Base-by-base conservation (phyloP, 768 basidiomycete species). In the Suillus paluster region DNA sequence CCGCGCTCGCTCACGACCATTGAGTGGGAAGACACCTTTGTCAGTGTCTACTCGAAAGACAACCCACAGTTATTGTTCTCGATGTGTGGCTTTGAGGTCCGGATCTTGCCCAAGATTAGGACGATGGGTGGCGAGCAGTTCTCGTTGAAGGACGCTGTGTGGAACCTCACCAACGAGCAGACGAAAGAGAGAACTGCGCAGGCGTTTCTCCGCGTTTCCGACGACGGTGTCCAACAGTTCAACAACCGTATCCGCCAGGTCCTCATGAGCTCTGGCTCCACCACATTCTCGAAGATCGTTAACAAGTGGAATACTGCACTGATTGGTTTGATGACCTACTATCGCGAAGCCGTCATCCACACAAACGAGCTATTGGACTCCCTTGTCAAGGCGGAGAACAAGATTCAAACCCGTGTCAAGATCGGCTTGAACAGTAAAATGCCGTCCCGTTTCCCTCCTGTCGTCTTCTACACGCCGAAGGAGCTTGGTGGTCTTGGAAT, bases 381-480 rank as follows among this genome's bases (percentile, higher is more conserved):
- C 0, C 83, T 99, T 44, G 97, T 99, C 71, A 99, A 99, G 78
- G 95, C 96, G 2, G 97, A 99, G 80, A 98, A 98, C 86, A 99
- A 99, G 83, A 97, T 99, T 52, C 97, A 99, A 78, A 98, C 96
- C 4, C 94, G 97, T 78, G 97, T 99, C 71, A 99, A 99, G 84
- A 98, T 99, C 64, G 97, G 97, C n/a, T 73, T 97, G 68, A 97
- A 98, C 83, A 94, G 92, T 76, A 97, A 99, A 81, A 99, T 99
- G 97, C 97, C 97, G 25, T 97, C 95, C 5, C 91, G 95, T 84
- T 98, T 99, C 86, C 97, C 97, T 60, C 91, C 97, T 12, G 92
- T 94, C 17, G 92, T 96, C 9, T 97, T 95, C 82, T 97, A 97
- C 73, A 96, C 94, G 7, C 96, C 95, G 0, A 98, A 98, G 88